Evolutionary conservation across 2,329 filamentous ascomycete genomes (phyloP).

Genomic region (Apiospora koreana): DNA sequence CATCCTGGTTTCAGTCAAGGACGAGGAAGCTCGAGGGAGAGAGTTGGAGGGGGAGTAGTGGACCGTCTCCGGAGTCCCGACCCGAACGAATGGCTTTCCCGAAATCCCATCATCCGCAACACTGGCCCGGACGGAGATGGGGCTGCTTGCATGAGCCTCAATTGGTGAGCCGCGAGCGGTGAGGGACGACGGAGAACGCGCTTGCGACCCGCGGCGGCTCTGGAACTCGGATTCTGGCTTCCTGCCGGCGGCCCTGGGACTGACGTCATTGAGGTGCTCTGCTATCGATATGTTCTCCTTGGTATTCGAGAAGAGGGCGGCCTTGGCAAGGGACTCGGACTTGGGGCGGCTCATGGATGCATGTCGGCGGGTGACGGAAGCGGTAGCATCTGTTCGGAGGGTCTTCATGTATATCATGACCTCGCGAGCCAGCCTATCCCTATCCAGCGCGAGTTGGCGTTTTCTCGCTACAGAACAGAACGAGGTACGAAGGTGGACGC

Average conservation of each 20-base stretch:
- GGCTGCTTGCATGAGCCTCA: background rate
- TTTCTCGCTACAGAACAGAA: conserved; percentile 53
- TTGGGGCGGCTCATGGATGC: conserved; percentile 18
- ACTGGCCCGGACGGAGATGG: conserved; percentile 26
- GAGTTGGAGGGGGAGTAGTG: conserved; percentile 28
- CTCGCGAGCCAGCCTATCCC: conserved; percentile 46
- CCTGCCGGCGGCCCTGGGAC: conserved; percentile 17
- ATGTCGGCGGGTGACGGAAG: conserved; percentile 21
- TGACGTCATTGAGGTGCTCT: conserved; percentile 12
- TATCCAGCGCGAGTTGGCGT: conserved; percentile 39
- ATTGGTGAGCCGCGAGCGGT: conserved; percentile 21
- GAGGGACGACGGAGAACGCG: conserved; percentile 20
- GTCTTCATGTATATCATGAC: conserved; percentile 41
- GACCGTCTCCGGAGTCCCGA: conserved; percentile 37
- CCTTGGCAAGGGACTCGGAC: conserved; percentile 18
- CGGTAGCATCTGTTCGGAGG: conserved; percentile 24
- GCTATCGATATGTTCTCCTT: conserved; percentile 13
- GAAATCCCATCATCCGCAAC: conserved; percentile 52
- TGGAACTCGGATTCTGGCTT: conserved; percentile 9
- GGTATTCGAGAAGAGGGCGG: background rate
- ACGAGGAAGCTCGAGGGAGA: conserved; percentile 24
- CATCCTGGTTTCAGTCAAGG: conserved; percentile 18
- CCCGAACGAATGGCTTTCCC: conserved; percentile 55
- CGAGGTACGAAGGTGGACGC: conserved; percentile 45
- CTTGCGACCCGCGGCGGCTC: conserved; percentile 18